Percentiles rank a stretch among this genome's conserved stretches.
Conservation (phyloP, 2,329 filamentous ascomycete genomes). For the Talaromyces sp. region DNA sequence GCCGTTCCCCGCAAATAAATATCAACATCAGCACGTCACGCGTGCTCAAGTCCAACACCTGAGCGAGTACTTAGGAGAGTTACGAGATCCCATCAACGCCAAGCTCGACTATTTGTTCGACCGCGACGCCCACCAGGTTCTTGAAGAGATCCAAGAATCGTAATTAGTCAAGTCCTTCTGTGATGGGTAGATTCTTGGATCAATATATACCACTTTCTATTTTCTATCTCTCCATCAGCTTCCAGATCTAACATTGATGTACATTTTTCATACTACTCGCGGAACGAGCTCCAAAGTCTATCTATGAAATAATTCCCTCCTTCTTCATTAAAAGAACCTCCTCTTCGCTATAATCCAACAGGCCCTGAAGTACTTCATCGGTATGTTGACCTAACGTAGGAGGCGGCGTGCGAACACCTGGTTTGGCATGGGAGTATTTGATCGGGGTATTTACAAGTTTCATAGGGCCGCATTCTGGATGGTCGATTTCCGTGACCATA, state of each 20-base stretch:
- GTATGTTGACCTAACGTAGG: slow-evolving; percentile 88
- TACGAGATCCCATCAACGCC: no score
- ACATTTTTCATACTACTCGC: not conserved
- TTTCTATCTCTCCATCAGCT: not conserved
- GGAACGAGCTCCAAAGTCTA: not conserved
- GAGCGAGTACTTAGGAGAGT: no score
- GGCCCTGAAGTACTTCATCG: slow-evolving; percentile 65
- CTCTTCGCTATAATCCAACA: slow-evolving; percentile 60
- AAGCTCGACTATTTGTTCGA: no score
- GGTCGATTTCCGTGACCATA: slow-evolving; percentile 88
- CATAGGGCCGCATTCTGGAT: slow-evolving; percentile 77
- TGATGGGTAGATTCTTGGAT: not conserved
- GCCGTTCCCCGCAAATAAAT: no score
- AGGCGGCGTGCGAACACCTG: slow-evolving; percentile 72
- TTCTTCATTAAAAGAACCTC: slow-evolving; percentile 63
- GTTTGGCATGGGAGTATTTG: slow-evolving; percentile 83
- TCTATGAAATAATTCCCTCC: slow-evolving; percentile 63
- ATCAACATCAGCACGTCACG: no score
- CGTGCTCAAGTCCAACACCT: no score
- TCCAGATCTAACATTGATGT: not conserved
- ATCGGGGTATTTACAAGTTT: slow-evolving; percentile 92
- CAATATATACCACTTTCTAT: no score
- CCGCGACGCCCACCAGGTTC: no score
- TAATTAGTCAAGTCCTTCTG: not conserved
- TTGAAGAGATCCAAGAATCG: no score